These are phyloP conservation scores for Astragalus membranaceus DNA, from an alignment of 306 rosid genomes.

Conservation along the genomic window DNA sequence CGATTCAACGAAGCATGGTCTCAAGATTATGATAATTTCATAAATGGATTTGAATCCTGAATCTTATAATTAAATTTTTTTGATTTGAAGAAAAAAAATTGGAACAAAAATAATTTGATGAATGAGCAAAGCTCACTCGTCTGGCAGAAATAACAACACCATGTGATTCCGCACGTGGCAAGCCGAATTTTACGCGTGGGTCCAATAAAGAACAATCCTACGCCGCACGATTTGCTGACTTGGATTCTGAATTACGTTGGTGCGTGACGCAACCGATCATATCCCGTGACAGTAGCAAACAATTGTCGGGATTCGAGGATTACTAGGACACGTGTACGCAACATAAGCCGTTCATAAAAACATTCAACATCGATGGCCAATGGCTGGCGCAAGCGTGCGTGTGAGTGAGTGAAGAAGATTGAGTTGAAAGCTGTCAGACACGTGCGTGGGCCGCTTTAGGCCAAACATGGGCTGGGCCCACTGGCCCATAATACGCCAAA, in stretches of 20 bases:
- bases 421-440: slow-evolving; percentile 50
- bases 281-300: slow-evolving; percentile 17
- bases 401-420: background rate
- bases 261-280: slow-evolving; percentile 10
- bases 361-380: background rate
- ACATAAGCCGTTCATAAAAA: background rate
- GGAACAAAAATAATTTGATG: background rate
- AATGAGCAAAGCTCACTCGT: slow-evolving; percentile 5
- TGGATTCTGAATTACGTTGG: background rate
- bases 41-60: background rate
- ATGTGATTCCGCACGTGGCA: slow-evolving; percentile 36
- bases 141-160: background rate
- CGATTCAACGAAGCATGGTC: background rate
- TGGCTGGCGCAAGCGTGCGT: slow-evolving; percentile 30
- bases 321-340: slow-evolving; percentile 43
- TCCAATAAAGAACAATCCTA: background rate
- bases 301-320: slow-evolving; percentile 55
- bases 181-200: slow-evolving; percentile 14
- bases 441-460: slow-evolving; percentile 52
- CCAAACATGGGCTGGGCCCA: slow-evolving; percentile 28
- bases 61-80: background rate
- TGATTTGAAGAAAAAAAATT: background rate
- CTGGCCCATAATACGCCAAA: slow-evolving; percentile 42
- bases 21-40: background rate
- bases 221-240: slow-evolving; percentile 12